Percentiles rank a stretch among this genome's conserved stretches.
phyloP scores from a whole-genome alignment of 2,329 filamentous ascomycete genomes.

The Penicillium griseofulvum region DNA sequence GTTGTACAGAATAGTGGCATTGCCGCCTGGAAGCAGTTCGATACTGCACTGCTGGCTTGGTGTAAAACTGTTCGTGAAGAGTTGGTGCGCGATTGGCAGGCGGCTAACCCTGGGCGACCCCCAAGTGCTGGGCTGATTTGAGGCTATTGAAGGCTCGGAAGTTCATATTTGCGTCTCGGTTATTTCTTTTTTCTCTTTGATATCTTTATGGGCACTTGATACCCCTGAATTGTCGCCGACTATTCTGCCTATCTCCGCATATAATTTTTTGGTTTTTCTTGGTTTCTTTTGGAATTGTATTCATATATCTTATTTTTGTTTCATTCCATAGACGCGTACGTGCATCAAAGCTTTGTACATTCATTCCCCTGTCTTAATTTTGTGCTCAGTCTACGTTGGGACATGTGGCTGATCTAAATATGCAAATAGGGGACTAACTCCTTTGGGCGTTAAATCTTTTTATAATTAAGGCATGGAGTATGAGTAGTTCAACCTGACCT shows the following conservation, averaged over 20 bases:
- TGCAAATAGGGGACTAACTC: neutral
- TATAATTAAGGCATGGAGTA: neutral
- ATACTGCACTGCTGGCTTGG: slow-evolving; percentile 80
- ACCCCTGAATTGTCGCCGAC: slow-evolving; percentile 25
- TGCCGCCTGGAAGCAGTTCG: slow-evolving; percentile 74
- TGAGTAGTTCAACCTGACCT: neutral
- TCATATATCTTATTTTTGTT: slow-evolving; percentile 1
- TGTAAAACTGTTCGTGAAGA: slow-evolving; percentile 78
- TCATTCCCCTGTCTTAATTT: neutral
- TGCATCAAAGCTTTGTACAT: neutral
- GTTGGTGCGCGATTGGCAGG: slow-evolving; percentile 69
- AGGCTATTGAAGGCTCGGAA: slow-evolving; percentile 2
- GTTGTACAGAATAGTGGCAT: slow-evolving; percentile 71
- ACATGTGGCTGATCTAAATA: slow-evolving; percentile 14
- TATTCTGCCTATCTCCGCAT: slow-evolving; percentile 19
- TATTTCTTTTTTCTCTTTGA: slow-evolving; percentile 18
- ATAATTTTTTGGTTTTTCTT: slow-evolving; percentile 7
- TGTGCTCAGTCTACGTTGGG: slow-evolving; percentile 7
- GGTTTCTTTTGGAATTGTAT: slow-evolving; percentile 17
- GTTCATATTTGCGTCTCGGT: slow-evolving; percentile 11
- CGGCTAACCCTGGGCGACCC: slow-evolving; percentile 30
- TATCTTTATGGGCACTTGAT: slow-evolving; percentile 28
- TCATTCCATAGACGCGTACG: slow-evolving; percentile 10
- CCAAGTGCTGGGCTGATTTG: slow-evolving; percentile 25
- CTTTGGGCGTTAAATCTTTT: neutral